Conservation (phyloP, 768 basidiomycete species). For the Mrakia hoshinonis region DNA sequence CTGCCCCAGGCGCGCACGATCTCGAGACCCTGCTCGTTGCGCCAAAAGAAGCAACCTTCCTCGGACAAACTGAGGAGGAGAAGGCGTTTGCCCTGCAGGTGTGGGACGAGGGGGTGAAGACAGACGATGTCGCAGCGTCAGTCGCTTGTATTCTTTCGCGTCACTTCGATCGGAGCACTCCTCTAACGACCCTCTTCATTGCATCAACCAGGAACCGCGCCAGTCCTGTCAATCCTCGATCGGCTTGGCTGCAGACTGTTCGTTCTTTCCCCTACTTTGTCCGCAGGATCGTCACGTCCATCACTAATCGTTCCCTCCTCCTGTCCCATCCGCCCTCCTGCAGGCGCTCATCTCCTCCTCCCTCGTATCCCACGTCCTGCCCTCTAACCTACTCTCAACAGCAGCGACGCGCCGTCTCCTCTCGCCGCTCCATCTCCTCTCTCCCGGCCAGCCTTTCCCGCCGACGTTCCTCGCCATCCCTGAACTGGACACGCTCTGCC, state of each 20-base stretch:
- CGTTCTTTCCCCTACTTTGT: too few relatives aligned
- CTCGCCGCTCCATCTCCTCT: conserved; percentile 1
- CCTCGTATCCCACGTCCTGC: conserved; percentile 6
- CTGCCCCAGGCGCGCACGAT: too few relatives aligned
- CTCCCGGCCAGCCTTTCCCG: neutral
- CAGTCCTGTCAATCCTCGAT: neutral
- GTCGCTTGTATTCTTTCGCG: too few relatives aligned
- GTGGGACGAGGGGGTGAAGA: neutral
- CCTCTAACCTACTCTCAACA: neutral
- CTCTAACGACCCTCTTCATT: too few relatives aligned
- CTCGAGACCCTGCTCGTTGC: neutral
- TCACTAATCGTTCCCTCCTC: too few relatives aligned
- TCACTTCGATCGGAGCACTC: too few relatives aligned
- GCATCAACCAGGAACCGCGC: neutral
- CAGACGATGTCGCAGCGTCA: neutral
- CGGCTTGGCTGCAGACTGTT: neutral
- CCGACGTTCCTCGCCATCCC: conserved; percentile 25
- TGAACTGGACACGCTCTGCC: neutral
- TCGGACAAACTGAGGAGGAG: neutral
- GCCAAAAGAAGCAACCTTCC: conserved; percentile 4
- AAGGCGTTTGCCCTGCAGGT: neutral
- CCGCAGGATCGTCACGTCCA: too few relatives aligned
- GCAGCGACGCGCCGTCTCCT: neutral
- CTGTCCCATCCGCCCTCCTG: too few relatives aligned
- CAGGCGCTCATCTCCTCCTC: neutral